Percentiles rank a stretch among this genome's conserved stretches.
Conservation (phyloP, 225 moss, liverwort and hornwort species). For the Bryoerythrophyllum caledonicum region DNA sequence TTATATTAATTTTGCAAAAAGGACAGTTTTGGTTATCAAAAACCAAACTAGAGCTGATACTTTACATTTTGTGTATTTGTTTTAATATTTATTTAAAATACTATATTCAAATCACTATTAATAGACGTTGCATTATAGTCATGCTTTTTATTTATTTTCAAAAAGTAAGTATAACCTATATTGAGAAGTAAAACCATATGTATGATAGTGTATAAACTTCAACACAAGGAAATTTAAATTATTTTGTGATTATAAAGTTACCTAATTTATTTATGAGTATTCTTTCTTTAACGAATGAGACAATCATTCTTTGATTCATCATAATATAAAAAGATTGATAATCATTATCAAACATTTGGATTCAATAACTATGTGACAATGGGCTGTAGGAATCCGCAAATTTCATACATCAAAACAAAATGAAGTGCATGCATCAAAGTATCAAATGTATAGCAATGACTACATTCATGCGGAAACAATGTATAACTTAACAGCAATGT, state of each 20-base stretch:
- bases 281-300: no score
- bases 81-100: no score
- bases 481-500: constrained; percentile 72
- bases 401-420: constrained; percentile 23
- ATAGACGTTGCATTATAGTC: not conserved
- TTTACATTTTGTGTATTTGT: no score
- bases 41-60: no score
- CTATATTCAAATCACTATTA: not conserved
- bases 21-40: no score
- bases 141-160: not conserved
- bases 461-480: constrained; percentile 73
- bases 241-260: no score
- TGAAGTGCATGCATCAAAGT: constrained; percentile 30
- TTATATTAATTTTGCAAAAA: no score
- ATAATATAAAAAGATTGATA: not conserved
- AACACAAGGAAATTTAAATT: no score
- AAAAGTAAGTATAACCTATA: no score
- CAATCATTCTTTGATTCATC: not conserved
- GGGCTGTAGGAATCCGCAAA: not conserved
- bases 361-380: not conserved
- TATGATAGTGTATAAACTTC: no score
- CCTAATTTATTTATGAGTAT: no score
- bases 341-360: accelerated
- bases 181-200: no score
- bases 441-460: constrained; percentile 49